Conservation (phyloP, 208 protist species). For the Trypanosoma scelopori region DNA sequence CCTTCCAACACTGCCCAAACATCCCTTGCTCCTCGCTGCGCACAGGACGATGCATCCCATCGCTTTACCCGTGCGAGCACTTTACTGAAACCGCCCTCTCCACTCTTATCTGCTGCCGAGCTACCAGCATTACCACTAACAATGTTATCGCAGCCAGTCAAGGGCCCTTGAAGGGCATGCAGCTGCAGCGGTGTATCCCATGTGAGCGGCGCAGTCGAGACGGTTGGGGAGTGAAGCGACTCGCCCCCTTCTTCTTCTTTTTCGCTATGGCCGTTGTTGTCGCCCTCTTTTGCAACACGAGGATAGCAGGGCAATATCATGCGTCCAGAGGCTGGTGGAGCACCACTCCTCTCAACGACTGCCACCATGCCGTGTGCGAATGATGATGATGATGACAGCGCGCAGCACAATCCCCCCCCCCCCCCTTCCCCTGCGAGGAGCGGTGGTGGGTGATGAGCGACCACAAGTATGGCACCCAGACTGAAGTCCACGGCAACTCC, state of each 20-base stretch:
- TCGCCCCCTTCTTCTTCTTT: constrained; percentile 1
- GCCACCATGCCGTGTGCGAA: background rate
- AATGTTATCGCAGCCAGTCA: background rate
- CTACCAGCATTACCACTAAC: background rate
- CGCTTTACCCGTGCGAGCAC: background rate
- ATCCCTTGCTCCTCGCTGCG: background rate
- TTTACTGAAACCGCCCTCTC: background rate
- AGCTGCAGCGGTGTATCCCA: background rate
- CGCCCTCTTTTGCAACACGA: background rate
- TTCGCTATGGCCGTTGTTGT: background rate
- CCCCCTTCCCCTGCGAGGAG: background rate
- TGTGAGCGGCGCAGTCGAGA: constrained; percentile 7
- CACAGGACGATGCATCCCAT: background rate
- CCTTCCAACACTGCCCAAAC: background rate
- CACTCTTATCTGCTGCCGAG: background rate
- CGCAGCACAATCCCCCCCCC: background rate
- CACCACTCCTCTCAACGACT: background rate
- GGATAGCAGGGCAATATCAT: background rate
- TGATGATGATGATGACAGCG: background rate
- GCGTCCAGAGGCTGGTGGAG: background rate
- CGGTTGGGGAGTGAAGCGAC: background rate
- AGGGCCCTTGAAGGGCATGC: background rate
- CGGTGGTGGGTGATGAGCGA: constrained; percentile 16
- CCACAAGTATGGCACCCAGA: constrained; percentile 9
- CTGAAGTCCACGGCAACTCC: background rate